These are phyloP conservation scores for Boletus huronensis DNA, from an alignment of 768 basidiomycete species.

Conservation along the genomic window DNA sequence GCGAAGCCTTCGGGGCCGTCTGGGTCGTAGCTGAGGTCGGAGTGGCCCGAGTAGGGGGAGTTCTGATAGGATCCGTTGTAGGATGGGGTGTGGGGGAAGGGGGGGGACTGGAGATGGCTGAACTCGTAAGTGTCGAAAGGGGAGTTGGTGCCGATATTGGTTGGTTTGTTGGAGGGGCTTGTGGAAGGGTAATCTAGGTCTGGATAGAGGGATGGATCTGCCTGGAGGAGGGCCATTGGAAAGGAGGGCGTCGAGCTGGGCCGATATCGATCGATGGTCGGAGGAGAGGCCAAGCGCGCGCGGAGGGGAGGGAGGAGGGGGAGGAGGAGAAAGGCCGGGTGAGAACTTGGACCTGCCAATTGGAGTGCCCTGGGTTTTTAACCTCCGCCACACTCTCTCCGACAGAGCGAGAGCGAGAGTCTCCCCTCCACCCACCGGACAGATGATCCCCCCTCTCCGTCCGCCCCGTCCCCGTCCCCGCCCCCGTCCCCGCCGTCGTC, in stretches of 20 bases:
- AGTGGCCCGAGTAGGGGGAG: constrained; percentile 65
- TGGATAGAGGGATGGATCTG: constrained; percentile 17
- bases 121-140: constrained; percentile 43
- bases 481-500: too few relatives aligned
- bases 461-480: too few relatives aligned
- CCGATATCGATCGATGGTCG: constrained; percentile 8
- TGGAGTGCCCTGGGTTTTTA: constrained; percentile 26
- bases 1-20: constrained; percentile 46
- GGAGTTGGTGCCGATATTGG: constrained; percentile 19
- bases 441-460: neutral
- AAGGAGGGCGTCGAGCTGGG: neutral
- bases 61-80: constrained; percentile 67
- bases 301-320: neutral
- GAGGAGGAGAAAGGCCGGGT: constrained; percentile 20
- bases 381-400: constrained; percentile 27
- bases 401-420: neutral
- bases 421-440: neutral
- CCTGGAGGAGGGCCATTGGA: constrained; percentile 30
- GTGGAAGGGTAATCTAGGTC: constrained; percentile 26
- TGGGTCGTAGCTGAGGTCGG: constrained; percentile 57
- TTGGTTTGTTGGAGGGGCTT: constrained; percentile 29
- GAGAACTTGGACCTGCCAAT: constrained; percentile 24
- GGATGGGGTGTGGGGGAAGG: constrained; percentile 51
- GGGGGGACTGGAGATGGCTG: constrained; percentile 33
- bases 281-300: constrained; percentile 17